phyloP scores from a whole-genome alignment of 1,284 basidiomycete genomes.

The Cutaneotrichosporon daszewskae region DNA sequence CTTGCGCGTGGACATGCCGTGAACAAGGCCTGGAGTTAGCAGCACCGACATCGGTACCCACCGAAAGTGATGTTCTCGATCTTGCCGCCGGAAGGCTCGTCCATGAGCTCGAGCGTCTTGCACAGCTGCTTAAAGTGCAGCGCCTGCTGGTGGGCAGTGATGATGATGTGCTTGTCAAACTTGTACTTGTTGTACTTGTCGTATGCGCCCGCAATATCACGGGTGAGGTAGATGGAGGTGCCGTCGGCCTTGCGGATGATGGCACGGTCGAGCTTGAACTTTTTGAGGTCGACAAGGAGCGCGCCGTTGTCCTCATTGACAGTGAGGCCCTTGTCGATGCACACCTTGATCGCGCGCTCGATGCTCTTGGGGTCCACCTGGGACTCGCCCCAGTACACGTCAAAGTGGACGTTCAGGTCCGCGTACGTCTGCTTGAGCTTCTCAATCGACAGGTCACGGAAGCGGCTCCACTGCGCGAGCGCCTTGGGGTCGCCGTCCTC shows the following conservation, averaged over 20 bases:
- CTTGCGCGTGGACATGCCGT: constrained; percentile 95
- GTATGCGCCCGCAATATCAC: constrained; percentile 90
- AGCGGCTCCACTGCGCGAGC: constrained; percentile 82
- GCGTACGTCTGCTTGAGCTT: constrained; percentile 90
- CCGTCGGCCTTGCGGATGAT: constrained; percentile 92
- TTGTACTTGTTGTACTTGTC: constrained; percentile 88
- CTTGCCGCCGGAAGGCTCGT: constrained; percentile 73
- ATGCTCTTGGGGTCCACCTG: constrained; percentile 76
- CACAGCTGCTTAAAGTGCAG: constrained; percentile 90
- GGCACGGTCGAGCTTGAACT: constrained; percentile 84
- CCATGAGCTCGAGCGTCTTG: constrained; percentile 89
- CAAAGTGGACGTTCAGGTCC: constrained; percentile 85
- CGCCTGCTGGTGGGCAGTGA: constrained; percentile 90
- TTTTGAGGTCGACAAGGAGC: constrained; percentile 72
- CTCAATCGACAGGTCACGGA: constrained; percentile 85
- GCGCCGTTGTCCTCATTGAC: constrained; percentile 64
- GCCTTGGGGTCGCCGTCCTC: constrained; percentile 82
- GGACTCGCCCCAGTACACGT: constrained; percentile 91
- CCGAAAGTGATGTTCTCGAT: constrained; percentile 92
- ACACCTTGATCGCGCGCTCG: constrained; percentile 57
- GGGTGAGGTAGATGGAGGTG: constrained; percentile 96
- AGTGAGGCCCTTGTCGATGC: constrained; percentile 51
- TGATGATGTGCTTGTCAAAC: constrained; percentile 98
- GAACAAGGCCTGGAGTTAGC: constrained; percentile 57
- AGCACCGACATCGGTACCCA: constrained; percentile 4